A percentile compares a stretch with the other conserved stretches of the same genome.
Evolutionary conservation across 306 rosid genomes (phyloP).

Genomic region (Comarum palustre): DNA sequence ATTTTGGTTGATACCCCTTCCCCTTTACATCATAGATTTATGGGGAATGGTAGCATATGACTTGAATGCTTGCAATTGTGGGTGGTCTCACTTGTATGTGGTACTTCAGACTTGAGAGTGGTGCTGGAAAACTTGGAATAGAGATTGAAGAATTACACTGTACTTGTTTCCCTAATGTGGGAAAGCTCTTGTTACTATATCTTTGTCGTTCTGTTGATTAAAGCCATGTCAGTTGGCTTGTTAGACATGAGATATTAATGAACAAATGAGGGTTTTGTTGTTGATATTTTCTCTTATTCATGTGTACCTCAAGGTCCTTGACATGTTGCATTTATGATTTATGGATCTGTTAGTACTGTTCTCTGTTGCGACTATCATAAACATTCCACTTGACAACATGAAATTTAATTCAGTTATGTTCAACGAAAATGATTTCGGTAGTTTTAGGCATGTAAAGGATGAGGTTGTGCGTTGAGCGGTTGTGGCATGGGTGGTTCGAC

Average conservation of each 20-base stretch:
- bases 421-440: no score
- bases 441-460: no score
- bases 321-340: background rate
- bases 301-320: background rate
- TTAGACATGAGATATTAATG: background rate
- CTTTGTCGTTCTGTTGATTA: background rate
- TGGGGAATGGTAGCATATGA: slow-evolving; percentile 30
- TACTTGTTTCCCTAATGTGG: background rate
- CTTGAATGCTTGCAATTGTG: slow-evolving; percentile 13
- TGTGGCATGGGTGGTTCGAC: no score
- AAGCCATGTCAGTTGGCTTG: background rate
- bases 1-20: slow-evolving; percentile 27
- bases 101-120: slow-evolving; percentile 27
- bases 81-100: slow-evolving; percentile 33
- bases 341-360: background rate
- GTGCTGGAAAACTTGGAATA: slow-evolving; percentile 13
- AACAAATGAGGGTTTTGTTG: background rate
- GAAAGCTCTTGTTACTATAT: background rate
- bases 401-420: no score
- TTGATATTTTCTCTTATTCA: background rate
- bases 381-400: no score
- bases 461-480: no score
- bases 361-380: background rate
- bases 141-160: slow-evolving; percentile 5
- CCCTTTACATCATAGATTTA: slow-evolving; percentile 19